phyloP scores from a whole-genome alignment of 2,329 filamentous ascomycete species.

The Plenodomus tracheiphilus region DNA sequence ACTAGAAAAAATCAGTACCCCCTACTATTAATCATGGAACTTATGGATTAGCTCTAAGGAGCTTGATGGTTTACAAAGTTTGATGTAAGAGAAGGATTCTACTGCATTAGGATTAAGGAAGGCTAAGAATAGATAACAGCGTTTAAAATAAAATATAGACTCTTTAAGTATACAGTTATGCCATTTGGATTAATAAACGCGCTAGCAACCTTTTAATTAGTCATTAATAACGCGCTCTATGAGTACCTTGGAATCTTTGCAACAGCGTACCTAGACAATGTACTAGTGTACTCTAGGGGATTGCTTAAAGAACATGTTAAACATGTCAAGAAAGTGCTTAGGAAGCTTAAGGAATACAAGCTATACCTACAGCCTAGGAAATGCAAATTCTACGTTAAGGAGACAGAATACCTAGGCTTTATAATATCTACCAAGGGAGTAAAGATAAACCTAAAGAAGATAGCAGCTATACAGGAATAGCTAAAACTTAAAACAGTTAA shows the following conservation, averaged over 20 bases:
- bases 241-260: neutral
- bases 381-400: conserved; percentile 32
- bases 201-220: conserved; percentile 2
- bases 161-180: neutral
- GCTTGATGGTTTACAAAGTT: too few species aligned
- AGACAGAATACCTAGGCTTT: conserved; percentile 36
- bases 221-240: neutral
- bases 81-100: too few species aligned
- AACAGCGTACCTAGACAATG: conserved; percentile 1
- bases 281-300: conserved; percentile 19
- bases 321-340: conserved; percentile 27
- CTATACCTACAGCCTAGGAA: conserved; percentile 30
- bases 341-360: conserved; percentile 17
- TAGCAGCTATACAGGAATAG: conserved; percentile 27
- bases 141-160: neutral
- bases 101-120: too few species aligned
- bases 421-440: conserved; percentile 29
- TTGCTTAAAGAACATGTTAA: conserved; percentile 17
- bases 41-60: too few species aligned
- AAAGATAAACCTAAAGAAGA: conserved; percentile 28
- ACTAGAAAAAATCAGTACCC: too few species aligned
- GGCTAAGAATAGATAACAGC: too few species aligned
- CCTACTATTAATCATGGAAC: too few species aligned
- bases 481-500: conserved; percentile 18
- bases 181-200: neutral